Evolutionary conservation across 176 grass and related monocot species (phyloP), one percentile per base, ranked within the genome.

Genomic region (Oryza brachyantha): DNA sequence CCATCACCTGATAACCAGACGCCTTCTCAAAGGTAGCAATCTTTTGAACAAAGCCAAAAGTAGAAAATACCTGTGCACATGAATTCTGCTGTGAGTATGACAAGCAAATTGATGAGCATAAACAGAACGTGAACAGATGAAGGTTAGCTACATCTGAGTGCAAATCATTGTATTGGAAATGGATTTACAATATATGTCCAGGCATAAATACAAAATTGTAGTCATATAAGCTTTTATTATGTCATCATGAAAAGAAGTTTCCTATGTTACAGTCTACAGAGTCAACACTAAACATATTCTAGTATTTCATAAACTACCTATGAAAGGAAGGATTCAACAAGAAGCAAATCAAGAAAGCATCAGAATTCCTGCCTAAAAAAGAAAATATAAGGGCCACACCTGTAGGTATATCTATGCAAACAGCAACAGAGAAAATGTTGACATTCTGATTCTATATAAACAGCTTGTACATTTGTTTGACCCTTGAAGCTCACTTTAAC

Each of bases 1-100:
- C 16, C 21, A 29, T 84, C 24, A 97, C 95, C 95, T 98, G 95
- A 91, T 92, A 93, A 57, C 95, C 92, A 81, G 91, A 90, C 63
- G 95, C 79, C 75, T 98, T 98, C 84, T 93, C 96, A 85, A 98
- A 98, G 29, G 96, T 98, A 80, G 96, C 88, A 65, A 98, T 97
- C 85, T 98, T 98, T 75, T 98, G 96, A 81, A 98, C 96, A 85
- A 93, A 98, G 54, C 96, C 96, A 81, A 94, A 98, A 81, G 96
- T 88, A 55, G 96, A 98, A 83, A 98, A 98, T 66, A 98, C 96
- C 96, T 98, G 77, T 12, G 40, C 52, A 86, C 60, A 86, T 8
- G 61, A 64, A 80, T 24, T 67, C 62, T 17, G 22, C 34, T 48
- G 58, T 77, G 63, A 80, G 83, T 42, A 82, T 4, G 9, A 75